Evolutionary conservation across 2,329 filamentous ascomycete genomes (phyloP).

Genomic region (Arthrobotrys iridis): DNA sequence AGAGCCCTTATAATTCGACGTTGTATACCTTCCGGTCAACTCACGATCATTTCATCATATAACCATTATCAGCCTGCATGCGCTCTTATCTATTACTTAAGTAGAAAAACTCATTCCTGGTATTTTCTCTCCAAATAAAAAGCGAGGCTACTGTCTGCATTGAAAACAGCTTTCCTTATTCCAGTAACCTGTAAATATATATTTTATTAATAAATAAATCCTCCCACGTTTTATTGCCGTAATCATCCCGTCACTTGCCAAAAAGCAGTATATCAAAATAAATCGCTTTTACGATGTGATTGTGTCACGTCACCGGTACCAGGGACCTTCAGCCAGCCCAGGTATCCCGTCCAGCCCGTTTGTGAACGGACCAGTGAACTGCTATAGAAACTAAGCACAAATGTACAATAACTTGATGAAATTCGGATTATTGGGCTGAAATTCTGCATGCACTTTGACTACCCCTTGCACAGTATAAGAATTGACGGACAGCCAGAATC

Average conservation of each 20-base stretch:
- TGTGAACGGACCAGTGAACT: neutral
- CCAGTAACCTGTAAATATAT: no score
- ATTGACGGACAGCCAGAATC: neutral
- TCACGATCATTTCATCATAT: slow-evolving; percentile 16
- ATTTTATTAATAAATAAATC: no score
- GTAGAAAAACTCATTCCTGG: no score
- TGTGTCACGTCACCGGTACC: neutral
- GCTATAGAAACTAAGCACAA: no score
- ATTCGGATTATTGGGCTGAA: neutral
- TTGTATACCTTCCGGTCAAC: neutral
- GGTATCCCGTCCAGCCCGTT: no score
- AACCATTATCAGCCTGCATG: neutral
- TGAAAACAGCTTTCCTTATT: no score
- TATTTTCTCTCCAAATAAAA: neutral
- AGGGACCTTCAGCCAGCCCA: neutral
- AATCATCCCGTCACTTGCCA: neutral
- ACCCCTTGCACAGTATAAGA: neutral
- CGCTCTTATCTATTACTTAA: no score
- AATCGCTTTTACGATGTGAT: no score
- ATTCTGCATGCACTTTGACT: no score
- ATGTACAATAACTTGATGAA: no score
- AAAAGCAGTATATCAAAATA: neutral
- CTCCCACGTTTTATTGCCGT: neutral
- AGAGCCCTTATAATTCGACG: slow-evolving; percentile 1
- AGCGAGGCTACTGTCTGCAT: no score